Evolutionary conservation across 331 rosid genomes (phyloP), one percentile per base, ranked within the genome.

Genomic region (Acacia pycnantha): DNA sequence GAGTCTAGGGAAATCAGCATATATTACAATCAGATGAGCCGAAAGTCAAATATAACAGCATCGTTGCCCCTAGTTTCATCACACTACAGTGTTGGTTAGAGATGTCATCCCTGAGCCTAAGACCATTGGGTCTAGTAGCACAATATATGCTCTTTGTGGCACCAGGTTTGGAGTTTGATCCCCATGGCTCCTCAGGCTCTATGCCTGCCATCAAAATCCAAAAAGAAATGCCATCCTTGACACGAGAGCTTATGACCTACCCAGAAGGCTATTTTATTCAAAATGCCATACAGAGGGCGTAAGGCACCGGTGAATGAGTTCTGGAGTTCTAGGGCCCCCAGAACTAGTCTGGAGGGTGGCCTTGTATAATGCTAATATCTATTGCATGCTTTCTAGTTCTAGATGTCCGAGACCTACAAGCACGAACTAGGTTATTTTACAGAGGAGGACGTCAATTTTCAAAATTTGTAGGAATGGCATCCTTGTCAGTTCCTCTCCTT

Each of bases 381-480:
- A 14, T 24, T 29, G 15, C 18, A 7, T 27, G 76, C 81, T 48
- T 59, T 68, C 21, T 59, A 61, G 16, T 37, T 37, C 8, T 37
- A 37, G 41, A n/a, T 21, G 54, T 43, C 35, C 21, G 37, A 74
- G 54, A 70, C 67, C 40, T 71, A 70, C 50, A 43, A 43, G 35
- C 19, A 84, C 43, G 5, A 44, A 56, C 56, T 27, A 75, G 31
- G 65, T 79, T 69, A 77, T 72, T 54, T 54, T 51, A 73, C 59
- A 70, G 37, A 27, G 35, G 66, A 64, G 44, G 77, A 66, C n/a
- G 74, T 10, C 68, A 35, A 27, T 22, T 41, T 68, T 76, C 74
- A 47, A 74, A 18, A 79, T 58, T 71, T 48, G 62, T 47, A 76
- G 76, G 46, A 82, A 70, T 26, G 47, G 74, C 82, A 74, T 65